Evolutionary conservation across 2,329 filamentous ascomycete genomes (phyloP).

Genomic region (Pseudocercospora crystallina): DNA sequence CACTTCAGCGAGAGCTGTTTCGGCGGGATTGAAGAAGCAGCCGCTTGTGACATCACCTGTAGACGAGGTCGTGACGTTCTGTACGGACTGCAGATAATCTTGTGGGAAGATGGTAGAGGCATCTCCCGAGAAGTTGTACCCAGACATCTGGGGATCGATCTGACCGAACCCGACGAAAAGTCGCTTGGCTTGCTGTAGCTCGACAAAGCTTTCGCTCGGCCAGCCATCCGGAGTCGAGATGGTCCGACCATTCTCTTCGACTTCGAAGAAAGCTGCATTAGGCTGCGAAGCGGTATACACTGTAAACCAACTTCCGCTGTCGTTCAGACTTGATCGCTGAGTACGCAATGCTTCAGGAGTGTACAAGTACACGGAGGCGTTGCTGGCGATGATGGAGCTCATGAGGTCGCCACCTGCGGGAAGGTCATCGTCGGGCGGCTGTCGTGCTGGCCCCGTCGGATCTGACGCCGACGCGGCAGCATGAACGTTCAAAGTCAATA

Average conservation of each 20-base stretch:
- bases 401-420: constrained; percentile 48
- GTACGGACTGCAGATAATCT: constrained; percentile 44
- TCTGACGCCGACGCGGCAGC: constrained; percentile 48
- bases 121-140: constrained; percentile 58
- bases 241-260: constrained; percentile 37
- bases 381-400: constrained; percentile 48
- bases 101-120: constrained; percentile 52
- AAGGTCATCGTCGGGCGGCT: constrained; percentile 38
- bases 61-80: constrained; percentile 35
- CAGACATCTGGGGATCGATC: constrained; percentile 57
- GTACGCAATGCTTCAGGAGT: constrained; percentile 50
- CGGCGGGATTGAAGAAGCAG: constrained; percentile 54
- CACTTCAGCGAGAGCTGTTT: constrained; percentile 40
- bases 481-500: constrained; percentile 61
- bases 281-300: constrained; percentile 45
- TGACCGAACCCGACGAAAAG: constrained; percentile 57
- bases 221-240: constrained; percentile 59
- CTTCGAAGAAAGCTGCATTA: constrained; percentile 53
- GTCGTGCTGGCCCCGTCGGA: constrained; percentile 46
- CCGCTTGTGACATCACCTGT: constrained; percentile 49
- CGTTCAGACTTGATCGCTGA: constrained; percentile 58
- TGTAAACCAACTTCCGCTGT: constrained; percentile 54
- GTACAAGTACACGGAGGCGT: constrained; percentile 55
- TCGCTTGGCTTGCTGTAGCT: constrained; percentile 53
- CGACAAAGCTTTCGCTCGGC: constrained; percentile 61